Evolutionary conservation across 2,329 filamentous ascomycete genomes (phyloP).

Genomic region (Penicillium nordicum): DNA sequence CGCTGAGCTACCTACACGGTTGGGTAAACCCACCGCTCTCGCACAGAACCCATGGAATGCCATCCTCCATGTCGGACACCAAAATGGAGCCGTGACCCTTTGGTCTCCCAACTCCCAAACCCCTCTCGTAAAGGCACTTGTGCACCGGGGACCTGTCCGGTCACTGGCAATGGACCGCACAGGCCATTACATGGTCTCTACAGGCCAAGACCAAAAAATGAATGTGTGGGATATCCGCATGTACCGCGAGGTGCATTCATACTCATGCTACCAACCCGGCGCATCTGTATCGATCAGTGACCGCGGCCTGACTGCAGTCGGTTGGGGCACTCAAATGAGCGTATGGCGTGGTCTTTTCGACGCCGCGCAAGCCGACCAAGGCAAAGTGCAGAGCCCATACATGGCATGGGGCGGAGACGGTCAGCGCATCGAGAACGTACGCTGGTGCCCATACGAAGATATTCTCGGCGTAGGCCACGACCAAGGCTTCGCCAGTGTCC

Average conservation of each 20-base stretch:
- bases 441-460: conserved; percentile 95
- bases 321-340: conserved; percentile 84
- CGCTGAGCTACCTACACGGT: conserved; percentile 76
- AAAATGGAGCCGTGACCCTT: conserved; percentile 89
- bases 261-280: conserved; percentile 78
- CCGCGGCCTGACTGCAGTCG: conserved; percentile 78
- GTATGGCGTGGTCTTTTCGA: conserved; percentile 90
- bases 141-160: conserved; percentile 84
- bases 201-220: conserved; percentile 86
- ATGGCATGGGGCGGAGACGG: conserved; percentile 91
- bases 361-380: conserved; percentile 65
- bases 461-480: conserved; percentile 81
- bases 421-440: conserved; percentile 71
- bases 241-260: conserved; percentile 88
- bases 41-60: conserved; percentile 90
- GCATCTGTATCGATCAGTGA: conserved; percentile 86
- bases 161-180: conserved; percentile 81
- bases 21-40: conserved; percentile 79
- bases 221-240: conserved; percentile 94
- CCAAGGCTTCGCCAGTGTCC: conserved; percentile 80
- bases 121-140: conserved; percentile 84
- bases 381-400: conserved; percentile 82
- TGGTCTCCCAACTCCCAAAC: conserved; percentile 92
- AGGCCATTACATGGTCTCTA: conserved; percentile 92
- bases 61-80: conserved; percentile 85